Evolutionary conservation across 352 stramenopile genomes (phyloP), one percentile per base, ranked within the genome.

Genomic region (Phytophthora nicotianae): DNA sequence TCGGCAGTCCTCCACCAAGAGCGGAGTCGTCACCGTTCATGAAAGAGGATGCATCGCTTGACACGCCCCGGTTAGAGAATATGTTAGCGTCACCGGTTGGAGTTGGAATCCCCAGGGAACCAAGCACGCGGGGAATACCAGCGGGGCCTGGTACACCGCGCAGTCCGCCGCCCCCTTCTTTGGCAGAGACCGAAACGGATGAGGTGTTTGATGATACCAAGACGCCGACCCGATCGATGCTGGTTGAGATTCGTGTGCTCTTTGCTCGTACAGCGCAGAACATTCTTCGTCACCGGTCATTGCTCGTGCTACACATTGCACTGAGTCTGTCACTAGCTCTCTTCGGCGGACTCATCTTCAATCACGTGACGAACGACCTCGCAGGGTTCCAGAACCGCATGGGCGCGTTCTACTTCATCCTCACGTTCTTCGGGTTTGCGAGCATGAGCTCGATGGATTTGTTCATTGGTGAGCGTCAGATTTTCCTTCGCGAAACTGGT

Each of bases 361-460:
- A 89, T 49, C 72, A 91, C 54, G 83, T 95, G 46, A 86, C 84
- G 24, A 86, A 90, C 48, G 83, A 95, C 42, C 74, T 95, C 16
- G 86, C 86, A 29, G 86, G 86, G 1, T 95, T 95, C 62, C 86
- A 93, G 55, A 95, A 95, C 54, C 83, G 86, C 53, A 93, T 80
- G 48, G 86, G 83, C 29, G 83, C 86, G 17, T 95, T 95, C 54
- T 91, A 88, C 74, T 95, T 95, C 50, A 88, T 91, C 43, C 65
- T 95, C 56, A 95, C 83, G 13, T 93, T 95, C 49, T 95, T 95
- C 48, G 86, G 82, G 23, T 95, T 95, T 61, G 79, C 82, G 0
- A 92, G 79, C 48, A 81, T 95, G 71, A 93, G 86, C 58, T 93
- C 83, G 0, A 95, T 95, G 86, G 83, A 92, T 51, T 52, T 91